Percentiles rank a stretch among this genome's conserved stretches.
Conservation (phyloP, 768 basidiomycete genomes). For the Royoungia palumana region DNA sequence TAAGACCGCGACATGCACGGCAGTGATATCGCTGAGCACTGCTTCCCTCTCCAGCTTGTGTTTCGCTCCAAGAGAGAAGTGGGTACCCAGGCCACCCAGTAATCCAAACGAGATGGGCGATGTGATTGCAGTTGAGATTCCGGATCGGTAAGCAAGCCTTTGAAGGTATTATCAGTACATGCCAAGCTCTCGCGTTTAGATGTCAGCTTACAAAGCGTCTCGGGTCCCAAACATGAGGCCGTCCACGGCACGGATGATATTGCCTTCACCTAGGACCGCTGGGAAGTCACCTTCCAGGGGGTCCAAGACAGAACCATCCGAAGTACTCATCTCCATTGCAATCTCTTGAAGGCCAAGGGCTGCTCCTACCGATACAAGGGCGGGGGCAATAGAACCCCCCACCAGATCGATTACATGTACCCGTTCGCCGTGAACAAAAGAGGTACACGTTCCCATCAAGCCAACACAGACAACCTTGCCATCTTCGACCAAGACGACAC, state of each 20-base stretch:
- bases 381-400: constrained; percentile 61
- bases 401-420: constrained; percentile 44
- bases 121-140: constrained; percentile 67
- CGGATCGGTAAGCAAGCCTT: constrained; percentile 70
- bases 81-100: constrained; percentile 58
- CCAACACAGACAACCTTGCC: constrained; percentile 55
- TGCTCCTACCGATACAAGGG: constrained; percentile 62
- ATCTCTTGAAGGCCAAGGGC: constrained; percentile 71
- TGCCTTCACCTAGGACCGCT: constrained; percentile 32
- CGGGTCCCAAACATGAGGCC: constrained; percentile 54
- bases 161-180: constrained; percentile 4
- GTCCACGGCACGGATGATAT: constrained; percentile 60
- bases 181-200: neutral
- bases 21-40: constrained; percentile 59
- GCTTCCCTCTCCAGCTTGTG: constrained; percentile 61
- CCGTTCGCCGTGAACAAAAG: constrained; percentile 8
- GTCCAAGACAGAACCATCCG: constrained; percentile 60
- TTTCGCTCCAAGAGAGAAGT: constrained; percentile 56
- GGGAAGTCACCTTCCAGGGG: constrained; percentile 36
- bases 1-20: constrained; percentile 56
- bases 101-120: constrained; percentile 57
- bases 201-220: constrained; percentile 39
- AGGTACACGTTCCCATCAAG: constrained; percentile 5
- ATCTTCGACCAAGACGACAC: constrained; percentile 44
- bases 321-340: constrained; percentile 56